phyloP scores from a whole-genome alignment of 768 basidiomycete species.

The Boletellus ananas region DNA sequence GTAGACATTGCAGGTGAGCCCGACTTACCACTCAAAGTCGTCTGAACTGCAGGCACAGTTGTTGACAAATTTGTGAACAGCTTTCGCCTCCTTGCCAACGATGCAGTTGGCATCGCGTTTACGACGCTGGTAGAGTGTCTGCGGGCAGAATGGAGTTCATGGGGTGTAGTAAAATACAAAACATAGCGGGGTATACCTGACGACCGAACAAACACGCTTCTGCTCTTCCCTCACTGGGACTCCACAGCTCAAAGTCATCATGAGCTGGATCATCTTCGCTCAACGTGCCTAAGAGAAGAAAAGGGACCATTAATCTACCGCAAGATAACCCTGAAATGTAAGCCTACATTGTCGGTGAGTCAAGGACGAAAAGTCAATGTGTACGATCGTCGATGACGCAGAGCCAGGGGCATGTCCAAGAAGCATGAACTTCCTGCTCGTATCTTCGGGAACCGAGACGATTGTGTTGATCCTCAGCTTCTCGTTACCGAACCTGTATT shows the following conservation, averaged over 20 bases:
- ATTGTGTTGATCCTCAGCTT: conserved; percentile 72
- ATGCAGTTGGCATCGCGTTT: conserved; percentile 76
- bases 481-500: conserved; percentile 76
- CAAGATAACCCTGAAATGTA: background rate
- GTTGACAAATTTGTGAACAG: conserved; percentile 47
- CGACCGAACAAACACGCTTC: conserved; percentile 91
- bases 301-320: background rate
- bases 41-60: conserved; percentile 69
- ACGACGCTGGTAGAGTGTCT: conserved; percentile 93
- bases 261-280: conserved; percentile 65
- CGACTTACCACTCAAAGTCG: conserved; percentile 92
- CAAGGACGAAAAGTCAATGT: conserved; percentile 84
- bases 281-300: conserved; percentile 52
- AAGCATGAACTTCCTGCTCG: conserved; percentile 85
- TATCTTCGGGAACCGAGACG: conserved; percentile 87
- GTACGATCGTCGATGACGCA: conserved; percentile 52
- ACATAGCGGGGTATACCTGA: conserved; percentile 48
- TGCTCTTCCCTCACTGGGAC: conserved; percentile 82
- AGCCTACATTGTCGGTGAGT: conserved; percentile 71
- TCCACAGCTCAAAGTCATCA: conserved; percentile 98
- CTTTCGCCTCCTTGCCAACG: conserved; percentile 67
- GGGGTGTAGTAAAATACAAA: background rate
- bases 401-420: conserved; percentile 58
- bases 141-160: background rate
- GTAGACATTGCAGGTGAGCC: background rate